Base-by-base conservation (phyloP, 1,284 basidiomycete genomes). In the Cutaneotrichosporon cutaneum region DNA sequence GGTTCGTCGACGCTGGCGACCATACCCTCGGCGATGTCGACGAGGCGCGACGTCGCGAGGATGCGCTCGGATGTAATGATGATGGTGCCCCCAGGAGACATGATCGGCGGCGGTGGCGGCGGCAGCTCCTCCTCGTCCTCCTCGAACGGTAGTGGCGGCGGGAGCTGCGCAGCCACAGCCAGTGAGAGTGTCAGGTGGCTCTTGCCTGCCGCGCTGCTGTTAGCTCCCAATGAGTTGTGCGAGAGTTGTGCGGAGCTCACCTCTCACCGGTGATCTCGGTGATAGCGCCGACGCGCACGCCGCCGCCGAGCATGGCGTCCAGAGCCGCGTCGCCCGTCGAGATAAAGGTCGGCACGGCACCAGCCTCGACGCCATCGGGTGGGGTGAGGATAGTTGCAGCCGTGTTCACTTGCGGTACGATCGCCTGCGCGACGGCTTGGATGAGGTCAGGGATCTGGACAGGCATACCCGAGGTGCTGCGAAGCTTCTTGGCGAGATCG, bases 201-300 rank as follows among this genome's bases (percentile, higher is more conserved):
- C 78, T 95, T 95, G 33, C 92, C 92, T 26, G 91, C 86, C 26
- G 90, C 87, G 75, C 92, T 94, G 69, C 4, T 24, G 52, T 65
- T 58, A 62, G 61, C 56, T 16, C 13, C 21, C 13, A 11, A 5
- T 45, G 5, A 18, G n/a, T 27, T 11, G n/a, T n/a, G n/a, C n/a
- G n/a, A n/a, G n/a, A n/a, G n/a, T n/a, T n/a, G n/a, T n/a, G n/a
- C 8, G 33, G 55, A 26, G 44, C 42, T 60, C 76, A 91, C 90
- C 90, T 90, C 82, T 94, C 90, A n/a, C 92, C 92, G 14, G 84
- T 85, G 42, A 94, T 79, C 72, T 94, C 92, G 84, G 89, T 93
- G 16, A 94, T 68, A 83, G 87, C 87, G 1, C 90, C 87, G 2
- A 87, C 85, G 56, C 84, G 80, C 16, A 93, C 82, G 4, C 92